Conservation (phyloP, 768 basidiomycete species). For the Lactifluus pinguis region DNA sequence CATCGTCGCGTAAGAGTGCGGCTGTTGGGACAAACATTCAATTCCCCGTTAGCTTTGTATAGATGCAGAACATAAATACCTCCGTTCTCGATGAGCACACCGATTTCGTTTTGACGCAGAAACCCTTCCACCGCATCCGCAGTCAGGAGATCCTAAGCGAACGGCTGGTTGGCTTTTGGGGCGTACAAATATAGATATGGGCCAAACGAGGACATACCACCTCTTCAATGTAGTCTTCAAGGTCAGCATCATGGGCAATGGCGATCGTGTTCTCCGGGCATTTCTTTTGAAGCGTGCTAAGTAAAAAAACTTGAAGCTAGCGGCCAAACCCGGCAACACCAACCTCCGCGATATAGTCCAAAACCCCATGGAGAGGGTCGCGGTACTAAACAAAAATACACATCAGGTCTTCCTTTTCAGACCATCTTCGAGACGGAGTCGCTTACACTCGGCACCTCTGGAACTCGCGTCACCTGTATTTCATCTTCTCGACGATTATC, state of each 20-base stretch:
- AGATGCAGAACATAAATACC: not conserved
- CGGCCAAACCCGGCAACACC: not conserved
- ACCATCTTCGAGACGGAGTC: too few species aligned
- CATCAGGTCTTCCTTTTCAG: not conserved
- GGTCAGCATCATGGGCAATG: conserved; percentile 12
- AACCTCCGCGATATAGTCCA: conserved; percentile 14
- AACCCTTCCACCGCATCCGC: conserved; percentile 6
- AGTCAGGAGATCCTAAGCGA: conserved; percentile 1
- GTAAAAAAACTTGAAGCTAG: not conserved
- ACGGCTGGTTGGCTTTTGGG: not conserved
- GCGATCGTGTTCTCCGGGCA: not conserved
- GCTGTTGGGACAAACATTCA: not conserved
- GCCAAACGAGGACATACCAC: conserved; percentile 2
- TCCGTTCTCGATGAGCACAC: conserved; percentile 5
- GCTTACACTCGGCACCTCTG: not conserved
- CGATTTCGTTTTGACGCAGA: conserved; percentile 7
- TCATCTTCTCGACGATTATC: not conserved
- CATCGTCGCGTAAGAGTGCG: conserved; percentile 2
- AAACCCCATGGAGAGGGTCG: not conserved
- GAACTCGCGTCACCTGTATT: not conserved
- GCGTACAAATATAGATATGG: not conserved
- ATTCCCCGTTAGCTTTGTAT: not conserved
- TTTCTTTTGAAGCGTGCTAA: not conserved
- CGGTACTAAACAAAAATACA: not conserved
- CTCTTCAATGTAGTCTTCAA: not conserved